phyloP scores from a whole-genome alignment of 2,329 filamentous ascomycete species.

The Nothophoma quercina region DNA sequence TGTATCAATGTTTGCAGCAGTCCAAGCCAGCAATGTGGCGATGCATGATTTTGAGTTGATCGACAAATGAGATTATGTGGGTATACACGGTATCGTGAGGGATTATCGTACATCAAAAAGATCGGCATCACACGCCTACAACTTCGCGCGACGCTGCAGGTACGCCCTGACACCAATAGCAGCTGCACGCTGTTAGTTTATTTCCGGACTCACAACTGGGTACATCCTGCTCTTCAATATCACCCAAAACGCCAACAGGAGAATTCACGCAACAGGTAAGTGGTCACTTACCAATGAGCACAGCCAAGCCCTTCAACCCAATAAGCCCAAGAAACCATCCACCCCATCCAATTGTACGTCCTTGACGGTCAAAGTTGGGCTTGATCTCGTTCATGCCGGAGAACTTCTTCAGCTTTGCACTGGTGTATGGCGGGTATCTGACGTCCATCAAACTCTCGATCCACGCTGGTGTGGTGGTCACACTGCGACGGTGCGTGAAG shows the following conservation, averaged over 20 bases:
- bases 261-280: background rate
- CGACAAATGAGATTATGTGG: background rate
- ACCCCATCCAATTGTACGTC: slow-evolving; percentile 48
- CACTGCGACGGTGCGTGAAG: slow-evolving; percentile 68
- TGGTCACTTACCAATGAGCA: slow-evolving; percentile 44
- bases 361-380: slow-evolving; percentile 68
- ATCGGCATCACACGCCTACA: slow-evolving; percentile 18
- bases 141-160: slow-evolving; percentile 39
- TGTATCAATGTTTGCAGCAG: background rate
- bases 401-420: slow-evolving; percentile 62
- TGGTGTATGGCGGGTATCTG: slow-evolving; percentile 68
- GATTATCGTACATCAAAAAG: slow-evolving; percentile 5
- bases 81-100: background rate
- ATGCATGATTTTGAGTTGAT: background rate
- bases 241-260: background rate
- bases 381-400: slow-evolving; percentile 59
- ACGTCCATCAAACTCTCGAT: slow-evolving; percentile 71
- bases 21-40: background rate
- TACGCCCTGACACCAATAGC: slow-evolving; percentile 40
- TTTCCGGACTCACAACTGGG: background rate
- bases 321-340: slow-evolving; percentile 43
- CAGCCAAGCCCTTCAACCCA: slow-evolving; percentile 41
- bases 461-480: slow-evolving; percentile 71
- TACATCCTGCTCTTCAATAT: background rate
- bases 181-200: slow-evolving; percentile 33